phyloP scores from a whole-genome alignment of 2,329 filamentous ascomycete genomes.

The Botrytis deweyae region DNA sequence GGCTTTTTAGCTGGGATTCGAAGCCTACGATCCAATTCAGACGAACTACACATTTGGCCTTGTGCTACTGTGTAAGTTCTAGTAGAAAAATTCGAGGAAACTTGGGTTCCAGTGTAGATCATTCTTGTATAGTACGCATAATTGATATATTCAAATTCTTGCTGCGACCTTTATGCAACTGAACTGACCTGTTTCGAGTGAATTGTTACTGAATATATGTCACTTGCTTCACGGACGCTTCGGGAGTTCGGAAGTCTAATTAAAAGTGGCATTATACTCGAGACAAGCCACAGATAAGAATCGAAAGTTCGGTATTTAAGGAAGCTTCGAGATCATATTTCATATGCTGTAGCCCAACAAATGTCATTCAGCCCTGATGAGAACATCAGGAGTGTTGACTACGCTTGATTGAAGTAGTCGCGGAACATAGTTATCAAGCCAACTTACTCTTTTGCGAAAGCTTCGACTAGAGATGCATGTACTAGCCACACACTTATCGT shows the following conservation, averaged over 20 bases:
- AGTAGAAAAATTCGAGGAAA: not conserved
- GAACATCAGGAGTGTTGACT: not conserved
- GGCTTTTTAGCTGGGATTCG: not conserved
- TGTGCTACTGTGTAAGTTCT: not conserved
- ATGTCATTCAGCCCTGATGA: not conserved
- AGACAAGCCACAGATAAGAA: not conserved
- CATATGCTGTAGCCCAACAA: not conserved
- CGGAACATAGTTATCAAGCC: not conserved
- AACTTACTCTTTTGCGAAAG: accelerated
- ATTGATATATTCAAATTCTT: accelerated
- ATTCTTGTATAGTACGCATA: too few species aligned
- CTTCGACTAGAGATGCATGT: not conserved
- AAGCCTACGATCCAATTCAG: not conserved
- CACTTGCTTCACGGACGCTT: not conserved
- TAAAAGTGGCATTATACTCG: not conserved
- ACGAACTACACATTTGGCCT: not conserved
- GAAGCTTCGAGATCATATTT: not conserved
- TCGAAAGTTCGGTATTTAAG: accelerated
- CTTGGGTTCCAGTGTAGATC: not conserved
- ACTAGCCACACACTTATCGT: not conserved
- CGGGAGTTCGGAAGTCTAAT: not conserved
- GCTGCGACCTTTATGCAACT: too few species aligned
- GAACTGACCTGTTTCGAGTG: not conserved
- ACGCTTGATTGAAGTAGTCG: not conserved
- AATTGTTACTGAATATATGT: not conserved